Base-by-base conservation (phyloP, 768 basidiomycete genomes). In the Sporobolomyces pararoseus region DNA sequence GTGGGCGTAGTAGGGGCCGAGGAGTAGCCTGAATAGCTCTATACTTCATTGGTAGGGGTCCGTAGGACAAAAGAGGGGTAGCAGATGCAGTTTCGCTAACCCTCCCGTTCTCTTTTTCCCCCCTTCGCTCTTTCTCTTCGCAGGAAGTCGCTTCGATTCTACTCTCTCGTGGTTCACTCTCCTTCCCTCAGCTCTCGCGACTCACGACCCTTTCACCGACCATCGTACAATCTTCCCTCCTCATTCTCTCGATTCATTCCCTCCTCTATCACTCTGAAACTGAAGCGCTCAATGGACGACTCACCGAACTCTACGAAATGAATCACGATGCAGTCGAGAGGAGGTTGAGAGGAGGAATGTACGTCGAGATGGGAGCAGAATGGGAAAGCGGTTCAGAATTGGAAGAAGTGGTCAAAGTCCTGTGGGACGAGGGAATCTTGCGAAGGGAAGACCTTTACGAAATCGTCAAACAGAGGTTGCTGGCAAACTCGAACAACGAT, bases 281-380 rank as follows among this genome's bases (percentile, higher is more conserved):
- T 46, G 73, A 74, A 35, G 44, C 44, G 1, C 49, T 65, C 49
- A 34, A 31, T 29, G 69, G 69, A 21, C 62, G 65, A 14, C 60
- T 71, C 35, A 50, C 60, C 37, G 69, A 74, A 42, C 54, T 71
- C 14, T 74, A 71, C 70, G 73, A 74, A 60, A 65, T 74, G 47
- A 68, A 71, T 64, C 63, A 68, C 34, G 47, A 49, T 31, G 66
- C 55, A 0, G 47, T 71, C 27, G 73, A 71, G 42, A 53, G 60
- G 19, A 29, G 73, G 7, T 7, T 63, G 2, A 58, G 73, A 4
- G 70, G 63, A 4, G 66, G 69, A 14, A 13, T 65, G 39, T 74
- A 70, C 44, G 58, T 55, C 29, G 50, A 70, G 51, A 66, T 73
- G 72, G 62, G 44, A 1, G 25, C 17, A 17, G 72, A 68, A 63